Evolutionary conservation across 2,329 filamentous ascomycete genomes (phyloP).

Genomic region (Penicillium hesseltinei): DNA sequence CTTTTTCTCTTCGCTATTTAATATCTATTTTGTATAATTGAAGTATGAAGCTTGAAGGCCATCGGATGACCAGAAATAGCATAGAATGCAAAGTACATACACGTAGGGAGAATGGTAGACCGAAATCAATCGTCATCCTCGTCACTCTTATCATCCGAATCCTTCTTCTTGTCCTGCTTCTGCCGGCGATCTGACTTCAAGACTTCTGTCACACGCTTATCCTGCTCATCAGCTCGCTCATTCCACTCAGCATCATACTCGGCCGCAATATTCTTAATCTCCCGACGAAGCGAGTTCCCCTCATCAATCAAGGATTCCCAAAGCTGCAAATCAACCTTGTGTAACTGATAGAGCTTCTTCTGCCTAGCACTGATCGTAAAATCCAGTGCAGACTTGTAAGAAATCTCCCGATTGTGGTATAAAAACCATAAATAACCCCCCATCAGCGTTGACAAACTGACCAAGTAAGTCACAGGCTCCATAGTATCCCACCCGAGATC

Average conservation of each 20-base stretch:
- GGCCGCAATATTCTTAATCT: conserved; percentile 75
- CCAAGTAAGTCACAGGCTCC: conserved; percentile 87
- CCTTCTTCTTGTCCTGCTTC: conserved; percentile 35
- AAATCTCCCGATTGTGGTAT: conserved; percentile 86
- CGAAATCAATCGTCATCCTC: conserved; percentile 29
- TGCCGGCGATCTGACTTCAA: conserved; percentile 50
- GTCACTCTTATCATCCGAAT: conserved; percentile 21
- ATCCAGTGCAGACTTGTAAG: conserved; percentile 82
- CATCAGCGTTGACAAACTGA: conserved; percentile 81
- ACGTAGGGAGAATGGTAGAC: neutral
- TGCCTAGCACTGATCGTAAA: conserved; percentile 79
- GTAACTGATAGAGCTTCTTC: conserved; percentile 69
- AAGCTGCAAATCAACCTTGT: conserved; percentile 70
- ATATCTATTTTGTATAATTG: conserved; percentile 4
- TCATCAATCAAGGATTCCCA: conserved; percentile 82
- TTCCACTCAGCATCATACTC: conserved; percentile 94
- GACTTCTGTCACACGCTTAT: conserved; percentile 57
- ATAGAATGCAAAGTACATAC: conserved; percentile 5
- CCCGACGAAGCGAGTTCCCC: conserved; percentile 70
- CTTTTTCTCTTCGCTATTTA: conserved; percentile 1
- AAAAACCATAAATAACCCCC: conserved; percentile 91
- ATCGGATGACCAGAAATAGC: neutral
- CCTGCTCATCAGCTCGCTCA: conserved; percentile 69
- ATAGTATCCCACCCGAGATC: conserved; percentile 86
- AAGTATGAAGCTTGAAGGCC: neutral